Evolutionary conservation across 2,329 filamentous ascomycete species (phyloP).

Genomic region (Chrysoporthe puriensis): DNA sequence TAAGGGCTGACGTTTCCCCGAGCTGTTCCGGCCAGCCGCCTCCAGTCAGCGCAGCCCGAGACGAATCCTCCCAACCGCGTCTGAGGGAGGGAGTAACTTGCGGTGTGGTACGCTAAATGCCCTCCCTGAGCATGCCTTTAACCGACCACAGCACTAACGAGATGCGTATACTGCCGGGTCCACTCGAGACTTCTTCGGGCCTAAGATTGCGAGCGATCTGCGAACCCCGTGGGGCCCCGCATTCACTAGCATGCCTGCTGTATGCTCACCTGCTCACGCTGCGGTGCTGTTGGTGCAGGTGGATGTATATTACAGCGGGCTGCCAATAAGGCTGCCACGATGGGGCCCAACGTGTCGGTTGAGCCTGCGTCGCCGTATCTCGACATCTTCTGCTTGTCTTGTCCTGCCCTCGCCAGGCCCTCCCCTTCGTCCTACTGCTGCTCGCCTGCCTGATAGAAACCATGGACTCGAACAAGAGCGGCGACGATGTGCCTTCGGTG

Average conservation of each 20-base stretch:
- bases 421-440: not conserved
- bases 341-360: not conserved
- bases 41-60: not conserved
- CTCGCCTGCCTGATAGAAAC: not conserved
- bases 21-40: not conserved
- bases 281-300: not conserved
- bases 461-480: constrained; percentile 15
- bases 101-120: not conserved
- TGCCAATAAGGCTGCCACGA: not conserved
- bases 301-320: not conserved
- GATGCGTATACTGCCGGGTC: not conserved
- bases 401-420: not conserved
- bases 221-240: not conserved
- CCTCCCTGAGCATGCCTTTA: not conserved
- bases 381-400: not conserved
- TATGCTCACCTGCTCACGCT: not conserved
- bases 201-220: not conserved
- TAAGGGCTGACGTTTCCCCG: constrained; percentile 5
- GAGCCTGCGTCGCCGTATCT: not conserved
- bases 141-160: not conserved
- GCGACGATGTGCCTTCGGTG: constrained; percentile 15
- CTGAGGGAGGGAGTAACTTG: not conserved
- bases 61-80: not conserved
- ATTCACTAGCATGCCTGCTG: not conserved
- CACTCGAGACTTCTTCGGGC: not conserved